Conservation (phyloP, 2,329 filamentous ascomycete species). For the Neopestalotiopsis clavispora region DNA sequence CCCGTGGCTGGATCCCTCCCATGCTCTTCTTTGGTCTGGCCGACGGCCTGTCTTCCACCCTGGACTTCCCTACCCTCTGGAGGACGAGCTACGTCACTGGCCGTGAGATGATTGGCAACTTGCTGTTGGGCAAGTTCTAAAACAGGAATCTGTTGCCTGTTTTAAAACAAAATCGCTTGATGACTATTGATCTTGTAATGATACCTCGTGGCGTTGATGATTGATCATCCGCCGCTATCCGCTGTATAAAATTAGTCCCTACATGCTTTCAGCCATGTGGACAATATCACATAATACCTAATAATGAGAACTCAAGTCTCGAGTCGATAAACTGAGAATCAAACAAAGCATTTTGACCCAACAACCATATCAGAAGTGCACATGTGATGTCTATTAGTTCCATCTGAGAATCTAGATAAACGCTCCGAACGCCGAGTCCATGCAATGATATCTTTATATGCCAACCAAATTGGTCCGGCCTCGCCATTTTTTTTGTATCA, state of each 20-base stretch:
- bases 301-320: background rate
- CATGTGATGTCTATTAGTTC: background rate
- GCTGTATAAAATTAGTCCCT: background rate
- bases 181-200: slow-evolving; percentile 1
- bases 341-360: background rate
- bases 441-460: slow-evolving; percentile 12
- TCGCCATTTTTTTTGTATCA: background rate
- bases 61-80: slow-evolving; percentile 87
- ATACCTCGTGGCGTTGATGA: background rate
- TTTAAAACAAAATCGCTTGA: background rate
- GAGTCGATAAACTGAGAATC: background rate
- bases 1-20: slow-evolving; percentile 86
- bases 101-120: slow-evolving; percentile 75
- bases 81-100: slow-evolving; percentile 76
- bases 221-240: background rate
- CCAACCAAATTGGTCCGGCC: background rate
- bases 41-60: slow-evolving; percentile 78
- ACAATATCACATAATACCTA: background rate
- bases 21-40: slow-evolving; percentile 92
- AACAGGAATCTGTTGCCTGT: background rate
- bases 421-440: slow-evolving; percentile 19
- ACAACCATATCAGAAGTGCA: background rate
- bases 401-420: background rate
- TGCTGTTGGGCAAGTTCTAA: slow-evolving; percentile 73
- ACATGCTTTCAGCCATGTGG: background rate